These are phyloP conservation scores for Sphagnum fallax DNA, from an alignment of 228 moss, liverwort and hornwort genomes.

Conservation along the genomic window DNA sequence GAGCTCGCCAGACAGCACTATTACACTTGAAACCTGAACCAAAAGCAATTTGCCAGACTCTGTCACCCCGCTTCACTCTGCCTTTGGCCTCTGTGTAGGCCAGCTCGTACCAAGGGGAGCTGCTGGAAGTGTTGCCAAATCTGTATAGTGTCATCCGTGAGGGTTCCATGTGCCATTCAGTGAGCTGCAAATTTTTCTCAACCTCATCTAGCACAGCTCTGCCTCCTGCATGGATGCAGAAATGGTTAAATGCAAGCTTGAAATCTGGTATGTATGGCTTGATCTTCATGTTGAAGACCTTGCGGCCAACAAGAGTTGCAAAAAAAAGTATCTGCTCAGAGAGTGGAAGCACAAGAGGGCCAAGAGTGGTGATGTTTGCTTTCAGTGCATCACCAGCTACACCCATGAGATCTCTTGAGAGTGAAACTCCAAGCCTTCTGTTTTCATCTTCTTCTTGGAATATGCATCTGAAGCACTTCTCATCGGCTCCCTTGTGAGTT, in stretches of 20 bases:
- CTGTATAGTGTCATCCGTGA: conserved; percentile 49
- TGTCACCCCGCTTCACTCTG: conserved; percentile 41
- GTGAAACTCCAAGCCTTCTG: conserved; percentile 37
- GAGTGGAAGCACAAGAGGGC: conserved; percentile 34
- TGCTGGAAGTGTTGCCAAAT: conserved; percentile 50
- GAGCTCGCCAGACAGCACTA: conserved; percentile 52
- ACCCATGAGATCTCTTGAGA: conserved; percentile 43
- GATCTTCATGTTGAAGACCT: conserved; percentile 38
- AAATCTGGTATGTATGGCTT: conserved; percentile 54
- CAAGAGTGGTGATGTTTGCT: conserved; percentile 44
- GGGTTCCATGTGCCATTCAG: conserved; percentile 56
- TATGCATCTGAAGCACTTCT: conserved; percentile 45
- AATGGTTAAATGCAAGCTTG: conserved; percentile 46
- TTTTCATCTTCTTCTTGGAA: conserved; percentile 36
- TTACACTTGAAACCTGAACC: conserved; percentile 58
- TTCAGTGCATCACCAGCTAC: conserved; percentile 47
- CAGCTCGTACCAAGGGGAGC: conserved; percentile 46
- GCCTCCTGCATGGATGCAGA: conserved; percentile 46
- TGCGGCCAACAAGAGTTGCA: conserved; percentile 32
- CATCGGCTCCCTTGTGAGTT: conserved; percentile 49
- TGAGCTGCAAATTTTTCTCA: conserved; percentile 43
- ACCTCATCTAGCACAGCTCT: conserved; percentile 46
- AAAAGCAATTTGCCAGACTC: conserved; percentile 54
- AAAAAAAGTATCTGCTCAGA: conserved; percentile 51
- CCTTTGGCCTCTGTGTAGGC: conserved; percentile 51